Evolutionary conservation across 192 early-diverging fungal species (phyloP).

Genomic region (Coemansia sp.): DNA sequence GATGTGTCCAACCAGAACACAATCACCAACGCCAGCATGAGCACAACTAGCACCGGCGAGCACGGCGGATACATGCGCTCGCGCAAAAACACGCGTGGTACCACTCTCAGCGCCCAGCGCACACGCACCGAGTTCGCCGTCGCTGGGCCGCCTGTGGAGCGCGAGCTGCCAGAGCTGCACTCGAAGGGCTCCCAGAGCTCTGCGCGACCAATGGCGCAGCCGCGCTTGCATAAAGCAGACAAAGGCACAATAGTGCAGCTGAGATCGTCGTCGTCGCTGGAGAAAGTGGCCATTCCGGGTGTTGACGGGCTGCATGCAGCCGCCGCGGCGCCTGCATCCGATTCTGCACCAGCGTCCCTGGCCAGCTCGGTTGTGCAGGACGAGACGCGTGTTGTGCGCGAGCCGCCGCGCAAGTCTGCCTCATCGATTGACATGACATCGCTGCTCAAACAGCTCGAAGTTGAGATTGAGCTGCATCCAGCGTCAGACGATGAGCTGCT

Average conservation of each 20-base stretch:
- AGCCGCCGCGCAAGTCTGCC: constrained; percentile 35
- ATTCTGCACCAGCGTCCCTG: constrained; percentile 16
- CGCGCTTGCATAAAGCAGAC: constrained; percentile 46
- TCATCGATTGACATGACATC: constrained; percentile 36
- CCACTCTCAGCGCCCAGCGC: constrained; percentile 50
- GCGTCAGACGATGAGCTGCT: constrained; percentile 44
- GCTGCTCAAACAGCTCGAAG: constrained; percentile 29
- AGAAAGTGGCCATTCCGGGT: constrained; percentile 38
- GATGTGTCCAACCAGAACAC: constrained; percentile 20
- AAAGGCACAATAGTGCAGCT: constrained; percentile 55
- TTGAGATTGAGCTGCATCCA: constrained; percentile 29
- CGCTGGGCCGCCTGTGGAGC: constrained; percentile 25
- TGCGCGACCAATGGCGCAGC: constrained; percentile 19
- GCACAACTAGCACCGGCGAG: constrained; percentile 36
- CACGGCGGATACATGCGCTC: constrained; percentile 51
- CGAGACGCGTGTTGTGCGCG: not conserved
- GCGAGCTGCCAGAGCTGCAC: constrained; percentile 1
- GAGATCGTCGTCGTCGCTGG: constrained; percentile 40
- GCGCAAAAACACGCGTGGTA: constrained; percentile 33
- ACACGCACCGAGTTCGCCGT: constrained; percentile 50
- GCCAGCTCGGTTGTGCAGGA: constrained; percentile 1
- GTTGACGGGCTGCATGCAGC: constrained; percentile 41
- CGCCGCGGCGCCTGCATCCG: constrained; percentile 11
- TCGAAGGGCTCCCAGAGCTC: constrained; percentile 10
- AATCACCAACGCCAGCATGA: constrained; percentile 12